A percentile compares a stretch with the other conserved stretches of the same genome.
Conservation (phyloP, 805 yeast species). For the Yarrowia keelungensis region DNA sequence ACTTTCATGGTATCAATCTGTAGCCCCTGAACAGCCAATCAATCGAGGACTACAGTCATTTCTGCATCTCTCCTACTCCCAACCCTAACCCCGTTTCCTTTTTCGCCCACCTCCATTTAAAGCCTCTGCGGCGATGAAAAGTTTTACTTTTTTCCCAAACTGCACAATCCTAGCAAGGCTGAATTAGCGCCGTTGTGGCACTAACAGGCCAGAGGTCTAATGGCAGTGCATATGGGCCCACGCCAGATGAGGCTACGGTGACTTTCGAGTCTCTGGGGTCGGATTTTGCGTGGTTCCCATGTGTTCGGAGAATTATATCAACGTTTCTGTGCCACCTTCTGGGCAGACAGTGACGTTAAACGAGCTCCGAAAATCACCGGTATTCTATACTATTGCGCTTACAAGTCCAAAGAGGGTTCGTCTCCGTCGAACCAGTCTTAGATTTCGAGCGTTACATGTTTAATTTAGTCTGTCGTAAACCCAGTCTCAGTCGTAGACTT, state of each 20-base stretch:
- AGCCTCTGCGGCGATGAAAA: neutral
- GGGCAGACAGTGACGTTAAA: slow-evolving; percentile 24
- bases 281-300: neutral
- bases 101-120: slow-evolving; percentile 4
- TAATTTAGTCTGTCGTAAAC: neutral
- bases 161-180: slow-evolving; percentile 10
- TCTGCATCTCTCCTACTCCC: neutral
- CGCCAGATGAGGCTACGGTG: neutral
- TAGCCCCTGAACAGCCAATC: neutral
- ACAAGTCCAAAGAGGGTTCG: slow-evolving; percentile 2
- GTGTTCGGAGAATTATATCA: slow-evolving; percentile 23
- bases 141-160: neutral
- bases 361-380: slow-evolving; percentile 30
- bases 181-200: slow-evolving; percentile 31
- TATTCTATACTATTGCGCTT: slow-evolving; percentile 9
- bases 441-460: slow-evolving; percentile 18
- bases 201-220: slow-evolving; percentile 11
- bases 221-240: neutral
- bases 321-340: slow-evolving; percentile 26
- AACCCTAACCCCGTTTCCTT: slow-evolving; percentile 12
- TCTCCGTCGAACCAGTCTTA: slow-evolving; percentile 3
- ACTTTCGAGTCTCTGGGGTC: neutral
- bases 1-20: neutral
- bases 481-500: too few relatives aligned
- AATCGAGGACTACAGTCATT: too few relatives aligned